Conservation (phyloP, 129 eudicot genomes). For the Flaveria robusta region DNA sequence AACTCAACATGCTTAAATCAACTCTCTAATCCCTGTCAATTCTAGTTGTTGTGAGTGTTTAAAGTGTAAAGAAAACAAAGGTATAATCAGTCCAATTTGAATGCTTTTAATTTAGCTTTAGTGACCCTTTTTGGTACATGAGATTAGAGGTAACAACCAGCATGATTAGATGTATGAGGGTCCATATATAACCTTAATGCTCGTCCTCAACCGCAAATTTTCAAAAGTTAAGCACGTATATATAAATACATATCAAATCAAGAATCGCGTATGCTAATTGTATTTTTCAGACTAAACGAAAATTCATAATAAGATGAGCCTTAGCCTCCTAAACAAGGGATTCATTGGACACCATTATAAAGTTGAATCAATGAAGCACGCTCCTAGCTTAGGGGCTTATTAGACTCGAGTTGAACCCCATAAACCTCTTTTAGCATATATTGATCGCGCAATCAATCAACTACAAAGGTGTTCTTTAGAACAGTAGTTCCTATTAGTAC, state of each 20-base stretch:
- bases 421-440: background rate
- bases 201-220: background rate
- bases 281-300: background rate
- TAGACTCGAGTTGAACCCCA: background rate
- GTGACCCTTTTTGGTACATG: constrained; percentile 39
- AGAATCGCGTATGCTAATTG: background rate
- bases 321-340: background rate
- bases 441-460: background rate
- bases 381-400: background rate
- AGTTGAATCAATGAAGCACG: background rate
- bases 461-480: background rate
- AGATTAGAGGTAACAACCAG: constrained; percentile 43
- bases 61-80: constrained; percentile 39
- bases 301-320: background rate
- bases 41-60: constrained; percentile 25
- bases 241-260: constrained; percentile 12
- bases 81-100: constrained; percentile 28
- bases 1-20: constrained; percentile 1
- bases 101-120: constrained; percentile 40
- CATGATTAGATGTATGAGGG: constrained; percentile 46
- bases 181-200: constrained; percentile 27
- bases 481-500: background rate
- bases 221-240: background rate
- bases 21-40: constrained; percentile 29
- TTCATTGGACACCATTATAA: background rate